These are phyloP conservation scores for Spergularia azorica DNA, from an alignment of 179 eudicot species.

Conservation along the genomic window DNA sequence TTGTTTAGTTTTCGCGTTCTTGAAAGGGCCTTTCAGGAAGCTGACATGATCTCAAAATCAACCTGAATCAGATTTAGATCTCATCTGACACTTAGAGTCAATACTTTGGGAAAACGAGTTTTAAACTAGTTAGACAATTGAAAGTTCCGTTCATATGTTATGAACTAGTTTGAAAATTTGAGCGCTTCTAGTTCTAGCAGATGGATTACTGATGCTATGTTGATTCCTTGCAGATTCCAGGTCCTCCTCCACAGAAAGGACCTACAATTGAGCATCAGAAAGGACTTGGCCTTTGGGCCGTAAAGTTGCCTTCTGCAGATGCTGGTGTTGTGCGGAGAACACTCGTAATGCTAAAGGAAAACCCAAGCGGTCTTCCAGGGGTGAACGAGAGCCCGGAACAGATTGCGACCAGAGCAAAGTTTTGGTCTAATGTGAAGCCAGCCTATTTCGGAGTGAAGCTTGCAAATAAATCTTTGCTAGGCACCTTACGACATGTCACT, in stretches of 20 bases:
- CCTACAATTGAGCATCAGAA: conserved; percentile 63
- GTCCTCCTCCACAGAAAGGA: conserved; percentile 64
- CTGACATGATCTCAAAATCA: too few species aligned
- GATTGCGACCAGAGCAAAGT: conserved; percentile 47
- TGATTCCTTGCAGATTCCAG: conserved; percentile 57
- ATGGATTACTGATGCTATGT: background rate
- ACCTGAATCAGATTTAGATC: too few species aligned
- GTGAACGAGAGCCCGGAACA: conserved; percentile 57
- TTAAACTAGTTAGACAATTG: too few species aligned
- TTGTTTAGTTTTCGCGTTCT: too few species aligned
- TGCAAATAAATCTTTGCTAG: conserved; percentile 54
- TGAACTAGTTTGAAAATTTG: too few species aligned
- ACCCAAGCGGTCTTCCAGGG: conserved; percentile 66
- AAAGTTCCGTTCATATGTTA: too few species aligned
- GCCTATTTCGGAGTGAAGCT: conserved; percentile 83
- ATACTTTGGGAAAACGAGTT: too few species aligned
- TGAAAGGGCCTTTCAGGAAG: too few species aligned
- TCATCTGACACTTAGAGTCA: too few species aligned
- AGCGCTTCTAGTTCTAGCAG: too few species aligned
- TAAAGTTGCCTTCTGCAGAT: conserved; percentile 80
- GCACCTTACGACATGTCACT: conserved; percentile 39
- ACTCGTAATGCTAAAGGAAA: conserved; percentile 50
- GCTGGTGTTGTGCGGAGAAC: conserved; percentile 75
- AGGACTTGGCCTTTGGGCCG: conserved; percentile 69
- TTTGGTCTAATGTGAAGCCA: conserved; percentile 77